phyloP scores from a whole-genome alignment of 1,139 yeast species.

The Suhomyces choctaworum region DNA sequence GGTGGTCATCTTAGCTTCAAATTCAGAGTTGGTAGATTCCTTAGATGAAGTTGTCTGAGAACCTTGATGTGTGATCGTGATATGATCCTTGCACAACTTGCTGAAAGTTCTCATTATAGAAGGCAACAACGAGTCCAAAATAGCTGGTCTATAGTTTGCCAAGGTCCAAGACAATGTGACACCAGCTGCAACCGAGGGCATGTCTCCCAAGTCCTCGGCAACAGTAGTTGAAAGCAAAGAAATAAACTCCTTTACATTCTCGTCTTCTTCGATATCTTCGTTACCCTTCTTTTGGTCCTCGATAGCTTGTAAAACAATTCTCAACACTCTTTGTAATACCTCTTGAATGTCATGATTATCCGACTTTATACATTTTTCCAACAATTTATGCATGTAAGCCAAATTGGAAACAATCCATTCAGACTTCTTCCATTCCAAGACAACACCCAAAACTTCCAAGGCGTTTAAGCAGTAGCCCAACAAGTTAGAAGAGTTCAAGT shows the following conservation, averaged over 20 bases:
- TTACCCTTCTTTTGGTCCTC: constrained; percentile 41
- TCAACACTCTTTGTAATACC: constrained; percentile 72
- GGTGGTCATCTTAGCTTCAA: constrained; percentile 78
- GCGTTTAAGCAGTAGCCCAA: constrained; percentile 86
- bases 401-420: constrained; percentile 78
- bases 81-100: constrained; percentile 85
- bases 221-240: constrained; percentile 64
- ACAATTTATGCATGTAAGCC: constrained; percentile 63
- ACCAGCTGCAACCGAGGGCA: constrained; percentile 88
- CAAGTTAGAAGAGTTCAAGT: constrained; percentile 59
- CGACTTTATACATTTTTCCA: constrained; percentile 80
- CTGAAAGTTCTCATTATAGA: constrained; percentile 83
- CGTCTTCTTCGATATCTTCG: constrained; percentile 56
- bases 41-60: constrained; percentile 23
- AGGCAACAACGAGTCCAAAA: constrained; percentile 73
- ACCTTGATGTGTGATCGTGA: constrained; percentile 63
- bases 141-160: constrained; percentile 70
- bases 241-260: constrained; percentile 62
- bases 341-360: constrained; percentile 86
- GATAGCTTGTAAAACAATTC: constrained; percentile 64
- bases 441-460: constrained; percentile 84
- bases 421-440: constrained; percentile 71
- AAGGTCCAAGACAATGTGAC: constrained; percentile 84
- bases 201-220: constrained; percentile 78
- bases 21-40: constrained; percentile 45